A percentile compares a stretch with the other conserved stretches of the same genome.
Evolutionary conservation across 163 green algal species (phyloP).

Genomic region (Coccomyxa subellipsoidea): DNA sequence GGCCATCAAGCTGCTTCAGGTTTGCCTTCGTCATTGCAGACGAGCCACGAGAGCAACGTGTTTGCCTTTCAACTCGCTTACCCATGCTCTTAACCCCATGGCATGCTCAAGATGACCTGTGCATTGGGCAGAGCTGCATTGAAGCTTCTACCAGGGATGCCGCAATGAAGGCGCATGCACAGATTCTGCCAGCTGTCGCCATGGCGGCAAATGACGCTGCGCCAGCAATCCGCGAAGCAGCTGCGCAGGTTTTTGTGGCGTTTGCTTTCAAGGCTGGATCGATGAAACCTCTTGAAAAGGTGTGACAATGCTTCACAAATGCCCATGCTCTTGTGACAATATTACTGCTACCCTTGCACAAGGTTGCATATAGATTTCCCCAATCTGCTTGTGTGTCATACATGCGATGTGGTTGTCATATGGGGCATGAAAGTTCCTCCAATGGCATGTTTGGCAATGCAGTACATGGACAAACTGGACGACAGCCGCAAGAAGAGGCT

Average conservation of each 20-base stretch:
- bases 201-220: slow-evolving; percentile 73
- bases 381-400: too few relatives aligned
- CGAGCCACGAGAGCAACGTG: too few relatives aligned
- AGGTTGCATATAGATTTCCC: too few relatives aligned
- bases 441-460: too few relatives aligned
- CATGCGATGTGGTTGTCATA: too few relatives aligned
- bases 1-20: slow-evolving; percentile 55
- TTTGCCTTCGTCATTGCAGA: too few relatives aligned
- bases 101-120: too few relatives aligned
- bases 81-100: too few relatives aligned
- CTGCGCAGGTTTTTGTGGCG: slow-evolving; percentile 63
- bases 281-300: slow-evolving; percentile 38
- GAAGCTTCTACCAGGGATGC: slow-evolving; percentile 46
- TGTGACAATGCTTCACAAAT: neutral
- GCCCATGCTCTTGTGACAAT: neutral
- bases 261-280: slow-evolving; percentile 63
- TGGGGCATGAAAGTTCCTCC: neutral
- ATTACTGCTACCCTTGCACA: too few relatives aligned
- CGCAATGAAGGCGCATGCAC: slow-evolving; percentile 48
- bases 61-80: too few relatives aligned
- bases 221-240: slow-evolving; percentile 68
- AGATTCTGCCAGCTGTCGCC: slow-evolving; percentile 58
- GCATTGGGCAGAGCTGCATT: slow-evolving; percentile 24
- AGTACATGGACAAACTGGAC: slow-evolving; percentile 64
- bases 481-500: slow-evolving; percentile 78